Evolutionary conservation across 2,329 filamentous ascomycete genomes (phyloP).

Genomic region (Colletotrichum euphorbiae): DNA sequence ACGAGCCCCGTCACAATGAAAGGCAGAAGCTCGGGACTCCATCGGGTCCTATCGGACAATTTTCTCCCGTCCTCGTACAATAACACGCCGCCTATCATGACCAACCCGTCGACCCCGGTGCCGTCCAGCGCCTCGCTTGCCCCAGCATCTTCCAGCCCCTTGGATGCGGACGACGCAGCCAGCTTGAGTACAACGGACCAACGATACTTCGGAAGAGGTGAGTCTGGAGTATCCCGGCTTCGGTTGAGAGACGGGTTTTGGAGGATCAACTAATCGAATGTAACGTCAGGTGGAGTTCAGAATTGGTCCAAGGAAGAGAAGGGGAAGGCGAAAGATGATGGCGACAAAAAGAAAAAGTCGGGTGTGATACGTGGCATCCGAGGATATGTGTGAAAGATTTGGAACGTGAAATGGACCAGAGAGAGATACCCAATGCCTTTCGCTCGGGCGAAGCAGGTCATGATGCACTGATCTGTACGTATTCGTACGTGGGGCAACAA

Average conservation of each 20-base stretch:
- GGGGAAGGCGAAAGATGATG: slow-evolving; percentile 59
- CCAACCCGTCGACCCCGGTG: slow-evolving; percentile 46
- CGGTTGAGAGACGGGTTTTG: slow-evolving; percentile 48
- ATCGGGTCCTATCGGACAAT: slow-evolving; percentile 59
- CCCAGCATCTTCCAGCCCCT: slow-evolving; percentile 51
- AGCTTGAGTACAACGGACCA: slow-evolving; percentile 50
- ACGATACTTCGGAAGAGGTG: slow-evolving; percentile 61
- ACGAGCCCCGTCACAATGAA: slow-evolving; percentile 54
- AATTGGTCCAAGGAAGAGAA: slow-evolving; percentile 64
- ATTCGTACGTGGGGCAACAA: not conserved
- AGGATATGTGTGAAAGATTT: slow-evolving; percentile 48
- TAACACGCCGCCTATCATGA: slow-evolving; percentile 56
- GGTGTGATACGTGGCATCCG: slow-evolving; percentile 56
- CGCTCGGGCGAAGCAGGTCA: slow-evolving; percentile 5
- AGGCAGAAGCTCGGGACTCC: slow-evolving; percentile 46
- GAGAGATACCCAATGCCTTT: slow-evolving; percentile 26
- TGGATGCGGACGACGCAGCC: slow-evolving; percentile 45
- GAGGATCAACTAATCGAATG: slow-evolving; percentile 25
- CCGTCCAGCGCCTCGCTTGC: slow-evolving; percentile 50
- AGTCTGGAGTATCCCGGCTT: slow-evolving; percentile 43
- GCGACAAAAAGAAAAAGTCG: slow-evolving; percentile 53
- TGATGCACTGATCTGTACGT: not conserved
- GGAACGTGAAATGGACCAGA: not conserved
- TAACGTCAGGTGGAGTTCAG: slow-evolving; percentile 57
- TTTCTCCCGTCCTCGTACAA: slow-evolving; percentile 55